These are phyloP conservation scores for Trypanosomatidae sp. DNA, from an alignment of 208 protist species.

Conservation along the genomic window DNA sequence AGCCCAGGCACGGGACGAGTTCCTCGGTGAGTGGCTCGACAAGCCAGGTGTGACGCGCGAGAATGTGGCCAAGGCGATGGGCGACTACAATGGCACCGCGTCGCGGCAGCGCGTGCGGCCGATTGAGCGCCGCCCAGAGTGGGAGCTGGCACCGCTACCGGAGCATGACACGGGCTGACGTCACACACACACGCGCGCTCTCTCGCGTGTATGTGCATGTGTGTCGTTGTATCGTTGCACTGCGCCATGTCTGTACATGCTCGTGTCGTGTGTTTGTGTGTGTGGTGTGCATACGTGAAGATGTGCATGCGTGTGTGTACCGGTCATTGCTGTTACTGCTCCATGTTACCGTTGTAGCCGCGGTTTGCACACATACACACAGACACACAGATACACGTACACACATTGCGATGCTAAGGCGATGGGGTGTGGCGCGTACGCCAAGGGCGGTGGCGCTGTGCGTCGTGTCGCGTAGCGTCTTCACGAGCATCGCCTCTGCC, in stretches of 20 bases:
- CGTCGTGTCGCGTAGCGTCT: too few relatives aligned
- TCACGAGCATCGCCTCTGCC: too few relatives aligned
- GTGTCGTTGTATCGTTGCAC: neutral
- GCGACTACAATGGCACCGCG: conserved; percentile 81
- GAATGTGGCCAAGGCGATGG: conserved; percentile 80
- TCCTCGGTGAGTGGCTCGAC: conserved; percentile 77
- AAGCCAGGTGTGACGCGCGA: conserved; percentile 74
- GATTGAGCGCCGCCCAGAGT: conserved; percentile 69
- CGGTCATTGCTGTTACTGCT: too few relatives aligned
- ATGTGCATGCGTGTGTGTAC: too few relatives aligned
- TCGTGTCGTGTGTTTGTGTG: conserved; percentile 3
- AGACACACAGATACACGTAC: too few relatives aligned
- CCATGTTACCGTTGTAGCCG: too few relatives aligned
- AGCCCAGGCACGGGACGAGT: conserved; percentile 68
- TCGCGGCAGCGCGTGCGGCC: conserved; percentile 65
- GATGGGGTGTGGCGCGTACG: too few relatives aligned
- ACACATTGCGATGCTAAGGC: too few relatives aligned
- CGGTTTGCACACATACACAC: too few relatives aligned
- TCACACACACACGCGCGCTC: conserved; percentile 6
- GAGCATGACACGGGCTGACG: too few relatives aligned
- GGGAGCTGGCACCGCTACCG: conserved; percentile 62
- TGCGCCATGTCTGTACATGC: neutral
- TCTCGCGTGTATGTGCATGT: neutral
- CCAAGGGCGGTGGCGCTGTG: too few relatives aligned
- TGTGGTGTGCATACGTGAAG: too few relatives aligned